A percentile compares a stretch with the other conserved stretches of the same genome.
Conservation (phyloP, 2,329 filamentous ascomycete species). For the Emericellopsis cladophorae region DNA sequence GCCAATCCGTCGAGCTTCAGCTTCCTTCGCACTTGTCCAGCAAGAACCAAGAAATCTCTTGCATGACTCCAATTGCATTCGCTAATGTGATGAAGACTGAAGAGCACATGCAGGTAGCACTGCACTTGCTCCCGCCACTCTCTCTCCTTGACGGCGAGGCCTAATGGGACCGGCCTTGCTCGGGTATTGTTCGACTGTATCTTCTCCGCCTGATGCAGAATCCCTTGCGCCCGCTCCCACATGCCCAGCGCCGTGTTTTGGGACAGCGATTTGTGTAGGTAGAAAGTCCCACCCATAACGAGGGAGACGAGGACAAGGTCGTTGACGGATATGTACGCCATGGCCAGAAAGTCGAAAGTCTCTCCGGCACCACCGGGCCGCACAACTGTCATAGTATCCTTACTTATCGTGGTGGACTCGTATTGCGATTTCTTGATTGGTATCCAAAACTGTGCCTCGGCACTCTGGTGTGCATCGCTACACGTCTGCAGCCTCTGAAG, state of each 20-base stretch:
- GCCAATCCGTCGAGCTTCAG: conserved; percentile 25
- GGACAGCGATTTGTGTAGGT: no score
- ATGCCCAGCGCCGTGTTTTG: no score
- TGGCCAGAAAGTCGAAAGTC: conserved; percentile 39
- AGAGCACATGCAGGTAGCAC: conserved; percentile 59
- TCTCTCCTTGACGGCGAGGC: conserved; percentile 42
- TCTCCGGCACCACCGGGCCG: conserved; percentile 29
- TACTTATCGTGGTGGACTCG: conserved; percentile 37
- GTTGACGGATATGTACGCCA: conserved; percentile 24
- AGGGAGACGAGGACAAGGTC: conserved; percentile 25
- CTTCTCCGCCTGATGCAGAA: no score
- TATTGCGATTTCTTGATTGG: conserved; percentile 40
- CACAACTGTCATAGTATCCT: conserved; percentile 43
- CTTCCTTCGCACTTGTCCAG: conserved; percentile 25
- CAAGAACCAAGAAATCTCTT: conserved; percentile 38
- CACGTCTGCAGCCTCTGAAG: conserved; percentile 47
- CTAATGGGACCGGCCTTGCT: conserved; percentile 32
- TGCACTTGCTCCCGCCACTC: conserved; percentile 54
- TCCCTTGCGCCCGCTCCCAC: no score
- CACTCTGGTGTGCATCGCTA: conserved; percentile 44
- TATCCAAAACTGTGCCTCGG: conserved; percentile 33
- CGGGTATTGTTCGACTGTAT: no score
- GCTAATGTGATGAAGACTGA: conserved; percentile 56
- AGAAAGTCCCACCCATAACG: no score
- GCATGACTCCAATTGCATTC: conserved; percentile 59